Evolutionary conservation across 31 red algal genomes (phyloP).

Genomic region (Bonnemaisonia californica): DNA sequence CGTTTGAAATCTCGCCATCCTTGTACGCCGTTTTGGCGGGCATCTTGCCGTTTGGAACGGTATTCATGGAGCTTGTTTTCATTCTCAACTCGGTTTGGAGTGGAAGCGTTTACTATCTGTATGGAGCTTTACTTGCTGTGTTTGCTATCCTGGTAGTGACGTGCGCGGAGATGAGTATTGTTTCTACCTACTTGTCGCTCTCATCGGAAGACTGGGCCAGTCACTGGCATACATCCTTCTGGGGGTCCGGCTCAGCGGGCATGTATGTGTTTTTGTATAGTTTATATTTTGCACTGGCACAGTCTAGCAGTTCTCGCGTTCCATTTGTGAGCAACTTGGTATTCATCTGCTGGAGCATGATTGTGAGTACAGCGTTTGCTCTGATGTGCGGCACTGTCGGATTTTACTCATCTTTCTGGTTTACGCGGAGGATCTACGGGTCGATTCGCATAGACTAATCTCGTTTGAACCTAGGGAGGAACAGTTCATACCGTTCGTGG

Average conservation of each 20-base stretch:
- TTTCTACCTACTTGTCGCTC: conserved; percentile 67
- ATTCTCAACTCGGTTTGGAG: conserved; percentile 77
- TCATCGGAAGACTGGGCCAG: conserved; percentile 64
- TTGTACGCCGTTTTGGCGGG: conserved; percentile 62
- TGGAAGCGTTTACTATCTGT: conserved; percentile 88
- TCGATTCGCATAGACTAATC: conserved; percentile 71
- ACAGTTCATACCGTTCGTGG: too few relatives aligned
- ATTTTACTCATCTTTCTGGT: conserved; percentile 64
- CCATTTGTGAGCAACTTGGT: conserved; percentile 61
- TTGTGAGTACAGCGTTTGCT: conserved; percentile 63
- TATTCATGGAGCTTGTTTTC: conserved; percentile 92
- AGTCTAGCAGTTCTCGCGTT: conserved; percentile 30
- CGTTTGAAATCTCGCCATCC: conserved; percentile 44
- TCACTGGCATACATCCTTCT: conserved; percentile 71
- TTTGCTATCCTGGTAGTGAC: conserved; percentile 71
- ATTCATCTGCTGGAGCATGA: conserved; percentile 66
- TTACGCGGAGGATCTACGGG: conserved; percentile 72
- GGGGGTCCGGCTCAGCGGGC: conserved; percentile 48
- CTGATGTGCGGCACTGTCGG: conserved; percentile 80
- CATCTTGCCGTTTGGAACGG: conserved; percentile 76
- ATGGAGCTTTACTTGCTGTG: conserved; percentile 78
- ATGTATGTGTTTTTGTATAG: conserved; percentile 73
- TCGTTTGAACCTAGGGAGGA: background rate
- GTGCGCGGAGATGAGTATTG: conserved; percentile 71
- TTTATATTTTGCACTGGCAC: conserved; percentile 43